Conservation (phyloP, 208 protist species). For the Trypanosoma boissoni region DNA sequence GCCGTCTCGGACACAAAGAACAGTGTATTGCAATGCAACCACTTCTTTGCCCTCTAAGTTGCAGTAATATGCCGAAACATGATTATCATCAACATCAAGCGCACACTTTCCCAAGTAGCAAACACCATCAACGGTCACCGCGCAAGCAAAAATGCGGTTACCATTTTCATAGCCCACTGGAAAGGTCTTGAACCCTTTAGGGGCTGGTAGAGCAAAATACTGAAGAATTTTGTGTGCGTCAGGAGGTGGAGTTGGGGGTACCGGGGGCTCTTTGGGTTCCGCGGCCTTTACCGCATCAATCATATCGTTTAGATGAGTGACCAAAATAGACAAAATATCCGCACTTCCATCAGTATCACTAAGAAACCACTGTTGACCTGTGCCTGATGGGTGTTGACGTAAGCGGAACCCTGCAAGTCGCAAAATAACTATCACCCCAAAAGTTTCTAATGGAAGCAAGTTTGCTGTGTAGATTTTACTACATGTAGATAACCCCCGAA, state of each 20-base stretch:
- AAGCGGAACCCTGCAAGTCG: slow-evolving; percentile 61
- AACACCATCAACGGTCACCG: neutral
- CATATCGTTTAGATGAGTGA: slow-evolving; percentile 33
- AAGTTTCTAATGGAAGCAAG: slow-evolving; percentile 56
- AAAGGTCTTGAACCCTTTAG: slow-evolving; percentile 32
- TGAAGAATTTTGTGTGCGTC: neutral
- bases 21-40: slow-evolving; percentile 22
- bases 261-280: no score
- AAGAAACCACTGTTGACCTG: slow-evolving; percentile 54
- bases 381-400: slow-evolving; percentile 32
- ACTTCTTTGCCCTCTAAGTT: slow-evolving; percentile 30
- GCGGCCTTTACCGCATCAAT: slow-evolving; percentile 19
- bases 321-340: slow-evolving; percentile 42
- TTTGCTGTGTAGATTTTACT: slow-evolving; percentile 65
- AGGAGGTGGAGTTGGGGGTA: neutral
- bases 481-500: slow-evolving; percentile 45
- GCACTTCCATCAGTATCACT: slow-evolving; percentile 48
- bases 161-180: slow-evolving; percentile 33
- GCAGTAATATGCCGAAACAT: slow-evolving; percentile 39
- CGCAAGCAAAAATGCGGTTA: slow-evolving; percentile 36
- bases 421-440: slow-evolving; percentile 53
- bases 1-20: slow-evolving; percentile 41
- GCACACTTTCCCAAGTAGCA: slow-evolving; percentile 48
- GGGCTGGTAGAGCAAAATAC: slow-evolving; percentile 30
- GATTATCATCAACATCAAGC: slow-evolving; percentile 25